Percentiles rank a stretch among this genome's conserved stretches.
These are phyloP conservation scores for Phytophthora syringae DNA, from an alignment of 352 stramenopile genomes.

Conservation along the genomic window DNA sequence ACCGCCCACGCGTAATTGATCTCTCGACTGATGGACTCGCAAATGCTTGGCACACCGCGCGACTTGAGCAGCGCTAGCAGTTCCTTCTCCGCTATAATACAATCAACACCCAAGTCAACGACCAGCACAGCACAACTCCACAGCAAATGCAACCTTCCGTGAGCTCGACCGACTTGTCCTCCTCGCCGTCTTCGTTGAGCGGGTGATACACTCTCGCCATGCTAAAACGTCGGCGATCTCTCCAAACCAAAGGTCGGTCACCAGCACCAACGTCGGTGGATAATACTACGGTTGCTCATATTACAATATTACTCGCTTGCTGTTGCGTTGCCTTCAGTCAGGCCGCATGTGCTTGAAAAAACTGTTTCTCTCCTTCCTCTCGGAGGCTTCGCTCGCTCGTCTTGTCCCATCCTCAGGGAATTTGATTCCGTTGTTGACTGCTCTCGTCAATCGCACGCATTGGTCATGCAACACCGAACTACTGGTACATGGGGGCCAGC, in stretches of 20 bases:
- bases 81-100: slow-evolving; percentile 61
- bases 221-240: slow-evolving; percentile 10
- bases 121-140: not conserved
- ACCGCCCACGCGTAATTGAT: slow-evolving; percentile 84
- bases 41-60: slow-evolving; percentile 69
- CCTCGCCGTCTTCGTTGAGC: slow-evolving; percentile 21
- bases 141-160: slow-evolving; percentile 40
- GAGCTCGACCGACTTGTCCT: slow-evolving; percentile 29
- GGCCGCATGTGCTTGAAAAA: slow-evolving; percentile 33
- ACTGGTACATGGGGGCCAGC: slow-evolving; percentile 46
- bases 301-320: slow-evolving; percentile 55
- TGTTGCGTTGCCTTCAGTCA: slow-evolving; percentile 19
- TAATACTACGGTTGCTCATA: slow-evolving; percentile 50
- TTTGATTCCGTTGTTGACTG: slow-evolving; percentile 40
- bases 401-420: slow-evolving; percentile 1
- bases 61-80: slow-evolving; percentile 67
- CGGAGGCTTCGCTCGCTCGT: slow-evolving; percentile 26
- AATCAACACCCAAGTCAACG: slow-evolving; percentile 12
- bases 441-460: slow-evolving; percentile 50
- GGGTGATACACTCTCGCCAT: slow-evolving; percentile 43
- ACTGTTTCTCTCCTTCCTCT: slow-evolving; percentile 40
- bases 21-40: slow-evolving; percentile 73
- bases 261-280: slow-evolving; percentile 23
- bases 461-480: slow-evolving; percentile 41
- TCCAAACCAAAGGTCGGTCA: slow-evolving; percentile 21